Evolutionary conservation across 148 eudicot species (phyloP), one percentile per base, ranked within the genome.

Genomic region (Silene conica): DNA sequence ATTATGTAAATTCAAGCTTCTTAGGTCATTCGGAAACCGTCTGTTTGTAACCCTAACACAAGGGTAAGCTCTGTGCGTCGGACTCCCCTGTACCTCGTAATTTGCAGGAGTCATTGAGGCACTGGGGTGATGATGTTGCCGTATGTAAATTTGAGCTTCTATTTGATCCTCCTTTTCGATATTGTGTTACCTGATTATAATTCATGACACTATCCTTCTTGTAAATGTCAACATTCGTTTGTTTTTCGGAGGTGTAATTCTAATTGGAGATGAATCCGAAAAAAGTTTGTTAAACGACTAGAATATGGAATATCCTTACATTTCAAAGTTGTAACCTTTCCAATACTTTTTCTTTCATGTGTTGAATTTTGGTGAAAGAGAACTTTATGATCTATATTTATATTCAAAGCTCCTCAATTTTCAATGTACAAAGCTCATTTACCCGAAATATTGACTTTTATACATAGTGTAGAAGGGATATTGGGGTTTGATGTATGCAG

Each of bases 271-370:
- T 71, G 16, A 71, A 70, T 19, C 54, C 14, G 4, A 43, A 19
- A 58, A 76, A 63, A 10, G 25, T 15, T 6, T 54, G 9, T 34
- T 38, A 46, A 46, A 64, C 18, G 61, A 59, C 73, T 25, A 69
- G 23, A 26, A 43, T 54, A 70, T 22, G 70, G 80, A 77, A 77
- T 77, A 71, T 77, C 74, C 80, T 63, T 54, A 26, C 19, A 34
- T 18, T 63, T 28, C 38, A 65, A 65, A 65, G 56, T 21, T 11
- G 0, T 45, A 45, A 67, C 52, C 23, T 67, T 67, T 67, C 25
- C 25, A 67, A n/a, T 15, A 11, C 10, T 41, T 43, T 67, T 12
- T 45, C 57, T 46, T 21, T 68, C 71, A 45, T 48, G 6, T 21
- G 8, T 45, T 20, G 15, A 34, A 67, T 67, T 67, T 9, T 6